Conservation (phyloP, 352 stramenopile species). For the Pythium rishiriense region DNA sequence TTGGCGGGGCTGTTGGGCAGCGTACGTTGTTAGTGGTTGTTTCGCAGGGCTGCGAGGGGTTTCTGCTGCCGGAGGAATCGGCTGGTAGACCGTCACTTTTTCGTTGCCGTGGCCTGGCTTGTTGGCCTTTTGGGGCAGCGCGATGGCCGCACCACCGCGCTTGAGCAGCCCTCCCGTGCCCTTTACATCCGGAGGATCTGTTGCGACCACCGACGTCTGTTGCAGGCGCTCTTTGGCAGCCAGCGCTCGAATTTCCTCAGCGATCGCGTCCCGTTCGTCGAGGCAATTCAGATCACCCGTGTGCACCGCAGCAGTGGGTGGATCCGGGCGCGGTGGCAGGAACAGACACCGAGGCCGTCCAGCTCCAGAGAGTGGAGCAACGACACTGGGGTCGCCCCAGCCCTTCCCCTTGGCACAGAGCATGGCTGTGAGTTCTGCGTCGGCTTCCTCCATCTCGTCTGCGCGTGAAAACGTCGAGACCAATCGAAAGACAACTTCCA, state of each 20-base stretch:
- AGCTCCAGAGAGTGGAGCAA: no score
- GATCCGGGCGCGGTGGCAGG: conserved; percentile 11
- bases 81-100: conserved; percentile 26
- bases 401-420: conserved; percentile 21
- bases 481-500: conserved; percentile 33
- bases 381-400: conserved; percentile 7
- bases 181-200: not conserved
- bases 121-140: not conserved
- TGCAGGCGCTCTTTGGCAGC: conserved; percentile 2
- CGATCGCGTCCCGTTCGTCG: conserved; percentile 22
- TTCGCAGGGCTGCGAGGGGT: conserved; percentile 3
- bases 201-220: not conserved
- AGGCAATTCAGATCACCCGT: not conserved
- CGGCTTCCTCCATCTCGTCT: conserved; percentile 18
- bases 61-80: conserved; percentile 1
- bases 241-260: conserved; percentile 16
- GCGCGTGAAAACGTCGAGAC: conserved; percentile 20
- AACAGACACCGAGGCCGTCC: conserved; percentile 13
- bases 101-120: conserved; percentile 8
- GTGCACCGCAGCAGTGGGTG: not conserved
- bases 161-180: conserved; percentile 4
- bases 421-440: conserved; percentile 11
- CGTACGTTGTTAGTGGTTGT: conserved; percentile 15
- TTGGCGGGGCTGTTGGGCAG: conserved; percentile 14
- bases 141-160: conserved; percentile 23